Evolutionary conservation across 2,329 filamentous ascomycete species (phyloP), one percentile per base, ranked within the genome.

Genomic region (Xylaria sp.): DNA sequence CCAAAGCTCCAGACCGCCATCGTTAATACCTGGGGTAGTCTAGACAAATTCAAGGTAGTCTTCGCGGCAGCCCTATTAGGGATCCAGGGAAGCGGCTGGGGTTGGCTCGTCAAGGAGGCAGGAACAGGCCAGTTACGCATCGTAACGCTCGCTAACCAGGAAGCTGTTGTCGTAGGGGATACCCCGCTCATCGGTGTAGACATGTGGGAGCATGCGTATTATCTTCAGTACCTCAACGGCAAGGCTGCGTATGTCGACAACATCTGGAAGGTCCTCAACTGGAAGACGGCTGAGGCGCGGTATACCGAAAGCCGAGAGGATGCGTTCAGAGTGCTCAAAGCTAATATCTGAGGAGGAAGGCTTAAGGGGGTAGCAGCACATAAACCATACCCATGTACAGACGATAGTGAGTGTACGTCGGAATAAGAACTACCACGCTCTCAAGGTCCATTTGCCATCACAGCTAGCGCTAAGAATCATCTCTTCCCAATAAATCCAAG

Each of bases 131-230:
- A 84, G 62, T 78, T 97, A 71, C 85, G 88, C 63, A 92, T 97
- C 71, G 84, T 91, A 9, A 93, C 90, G 0, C 94, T 92, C n/a
- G 93, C 93, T 78, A 93, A 97, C 77, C 93, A 97, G 81, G 93
- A 96, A 75, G 90, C 90, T 0, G 86, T 93, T 4, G 86, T 90
- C 13, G 73, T 73, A 3, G 82, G 86, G 4, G 86, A 89, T 71
- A 85, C 87, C n/a, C 90, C 90, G 9, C 81, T 97, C 22, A 84
- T 94, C 47, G 93, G 92, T 0, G 84, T 97, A 1, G 93, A 97
- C 77, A 95, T 96, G 88, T 96, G 93, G 93, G 93, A 97, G 82
- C 93, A 97, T 81, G 93, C 93, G 0, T 97, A 96, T 77, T 97
- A 97, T 76, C 81, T 96, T 20, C 92, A 92, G 87, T 94, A 93